Base-by-base conservation (phyloP, 2,329 filamentous ascomycete genomes). In the Zasmidium angulare region DNA sequence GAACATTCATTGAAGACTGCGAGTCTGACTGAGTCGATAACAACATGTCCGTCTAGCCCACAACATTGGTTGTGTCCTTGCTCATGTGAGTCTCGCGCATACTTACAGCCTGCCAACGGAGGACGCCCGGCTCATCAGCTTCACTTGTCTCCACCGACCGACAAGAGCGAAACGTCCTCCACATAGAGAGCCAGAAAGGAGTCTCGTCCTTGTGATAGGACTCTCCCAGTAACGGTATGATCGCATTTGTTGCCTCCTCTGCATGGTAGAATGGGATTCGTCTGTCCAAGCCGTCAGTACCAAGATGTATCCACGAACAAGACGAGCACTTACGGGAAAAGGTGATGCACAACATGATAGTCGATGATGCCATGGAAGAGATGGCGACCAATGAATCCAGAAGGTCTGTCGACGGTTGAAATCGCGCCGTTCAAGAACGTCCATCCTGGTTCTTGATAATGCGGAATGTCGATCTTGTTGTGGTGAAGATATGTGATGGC, bases 81-180 rank as follows among this genome's bases (percentile, higher is more conserved):
- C n/a, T 14, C 7, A 17, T 9, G 6, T 17, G 36, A 9, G 9
- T 3, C 11, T 43, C 36, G 3, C 3, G 6, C 36, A 43, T 17
- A 7, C 7, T 3, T 43, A 14, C 11, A 43, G 36, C n/a, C 31
- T 50, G 47, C 60, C 60, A 62, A 7, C 47, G 24, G 14, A 62
- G 46, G 21, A 59, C 51, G 11, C 50, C 53, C n/a, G 40, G 22
- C n/a, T 49, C 21, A n/a, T n/a, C n/a, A 12, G 31, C 46, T 22
- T 85, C 88, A 70, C 85, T 90, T 56, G 91, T 90, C 85, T 96
- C 92, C 63, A 97, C 91, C 89, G 90, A 96, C 76, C 96, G 90
- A 84, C 93, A 97, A 84, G 83, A 85, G 60, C 92, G 86, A 49
- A 89, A 86, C 68, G 85, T 89, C 66, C 79, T 88, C 85, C 86